These are phyloP conservation scores for Debaryomyces sp. DNA, from an alignment of 1,139 yeast species.

Conservation along the genomic window DNA sequence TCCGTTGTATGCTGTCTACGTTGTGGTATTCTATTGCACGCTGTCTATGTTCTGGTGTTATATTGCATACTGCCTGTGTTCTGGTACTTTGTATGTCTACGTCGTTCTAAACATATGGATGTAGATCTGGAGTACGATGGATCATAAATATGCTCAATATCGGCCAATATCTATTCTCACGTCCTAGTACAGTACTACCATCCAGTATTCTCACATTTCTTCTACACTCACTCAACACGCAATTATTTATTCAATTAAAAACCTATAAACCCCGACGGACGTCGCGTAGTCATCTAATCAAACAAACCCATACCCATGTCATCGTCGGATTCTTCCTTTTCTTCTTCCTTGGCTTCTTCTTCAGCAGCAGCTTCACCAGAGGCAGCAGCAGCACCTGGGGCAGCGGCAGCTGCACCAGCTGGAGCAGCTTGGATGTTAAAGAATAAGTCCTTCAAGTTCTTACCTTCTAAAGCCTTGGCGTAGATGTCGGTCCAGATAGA, in stretches of 20 bases:
- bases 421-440: constrained; percentile 67
- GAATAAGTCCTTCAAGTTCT: constrained; percentile 89
- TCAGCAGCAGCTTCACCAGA: constrained; percentile 52
- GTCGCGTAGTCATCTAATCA: constrained; percentile 34
- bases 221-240: constrained; percentile 1
- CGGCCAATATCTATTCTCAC: too few species aligned
- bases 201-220: background rate
- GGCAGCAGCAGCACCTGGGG: constrained; percentile 52
- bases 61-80: too few species aligned
- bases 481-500: constrained; percentile 91
- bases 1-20: too few species aligned
- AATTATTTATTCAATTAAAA: constrained; percentile 3
- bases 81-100: too few species aligned
- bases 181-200: too few species aligned
- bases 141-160: too few species aligned
- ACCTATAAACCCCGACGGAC: constrained; percentile 4
- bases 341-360: constrained; percentile 62
- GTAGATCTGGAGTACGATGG: too few species aligned
- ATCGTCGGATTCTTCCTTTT: constrained; percentile 72
- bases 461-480: constrained; percentile 97
- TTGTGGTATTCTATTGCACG: too few species aligned
- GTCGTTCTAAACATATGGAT: too few species aligned
- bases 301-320: constrained; percentile 74
- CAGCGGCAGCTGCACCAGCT: constrained; percentile 67
- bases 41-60: too few species aligned